Evolutionary conservation across 108 stramenopile genomes (phyloP).

Genomic region (Cyclostephanos tholiformis): DNA sequence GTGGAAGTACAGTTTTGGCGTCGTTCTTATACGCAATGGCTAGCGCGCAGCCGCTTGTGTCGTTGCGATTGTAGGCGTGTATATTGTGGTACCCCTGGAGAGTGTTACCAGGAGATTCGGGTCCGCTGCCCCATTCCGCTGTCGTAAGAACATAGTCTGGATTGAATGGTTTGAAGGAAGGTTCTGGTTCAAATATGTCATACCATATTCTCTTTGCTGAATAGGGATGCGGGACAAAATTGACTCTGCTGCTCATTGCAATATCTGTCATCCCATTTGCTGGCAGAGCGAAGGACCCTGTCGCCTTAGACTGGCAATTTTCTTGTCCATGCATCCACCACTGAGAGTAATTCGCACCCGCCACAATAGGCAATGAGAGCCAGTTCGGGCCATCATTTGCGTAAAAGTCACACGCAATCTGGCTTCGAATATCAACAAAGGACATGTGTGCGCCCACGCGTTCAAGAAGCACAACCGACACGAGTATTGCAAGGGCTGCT

Average conservation of each 20-base stretch:
- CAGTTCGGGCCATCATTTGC: not conserved
- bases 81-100: not conserved
- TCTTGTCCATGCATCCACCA: constrained; percentile 5
- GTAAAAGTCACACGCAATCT: not conserved
- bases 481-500: not conserved
- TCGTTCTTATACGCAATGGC: constrained; percentile 3
- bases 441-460: not conserved
- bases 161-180: not conserved
- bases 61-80: not conserved
- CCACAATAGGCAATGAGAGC: not conserved
- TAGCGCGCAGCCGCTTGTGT: not conserved
- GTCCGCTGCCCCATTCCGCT: not conserved
- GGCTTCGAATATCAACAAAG: not conserved
- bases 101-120: not conserved
- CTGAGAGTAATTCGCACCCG: not conserved
- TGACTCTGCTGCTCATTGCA: not conserved
- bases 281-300: not conserved
- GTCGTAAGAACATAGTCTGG: constrained; percentile 1
- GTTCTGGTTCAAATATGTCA: too few relatives aligned
- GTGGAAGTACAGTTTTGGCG: not conserved
- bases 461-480: not conserved
- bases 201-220: not conserved
- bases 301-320: not conserved
- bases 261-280: not conserved
- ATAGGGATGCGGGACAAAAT: not conserved